These are phyloP conservation scores for Solanum tarapatanum DNA, from an alignment of 257 asterid genomes.

Conservation along the genomic window DNA sequence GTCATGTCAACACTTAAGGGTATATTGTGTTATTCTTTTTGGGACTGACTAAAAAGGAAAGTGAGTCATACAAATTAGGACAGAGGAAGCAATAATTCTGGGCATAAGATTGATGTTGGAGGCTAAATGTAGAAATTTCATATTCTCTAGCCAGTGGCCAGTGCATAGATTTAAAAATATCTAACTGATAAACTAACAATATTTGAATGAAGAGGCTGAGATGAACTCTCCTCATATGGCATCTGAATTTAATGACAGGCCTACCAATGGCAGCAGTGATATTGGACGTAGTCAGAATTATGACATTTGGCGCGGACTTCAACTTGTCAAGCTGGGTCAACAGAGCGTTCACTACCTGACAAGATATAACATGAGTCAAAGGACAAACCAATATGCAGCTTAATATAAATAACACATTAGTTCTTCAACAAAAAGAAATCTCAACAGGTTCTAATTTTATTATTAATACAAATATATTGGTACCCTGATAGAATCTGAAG, in stretches of 20 bases:
- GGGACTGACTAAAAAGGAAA: too few relatives aligned
- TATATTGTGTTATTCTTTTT: too few relatives aligned
- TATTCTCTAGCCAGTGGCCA: neutral
- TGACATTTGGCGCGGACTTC: slow-evolving; percentile 85
- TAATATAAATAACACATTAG: neutral
- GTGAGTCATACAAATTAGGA: neutral
- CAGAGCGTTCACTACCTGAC: slow-evolving; percentile 95
- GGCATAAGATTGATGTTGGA: neutral
- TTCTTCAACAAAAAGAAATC: slow-evolving; percentile 1
- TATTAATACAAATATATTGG: slow-evolving; percentile 2
- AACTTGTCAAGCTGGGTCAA: slow-evolving; percentile 93
- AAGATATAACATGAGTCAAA: slow-evolving; percentile 6
- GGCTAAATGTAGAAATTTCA: neutral
- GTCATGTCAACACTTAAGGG: neutral
- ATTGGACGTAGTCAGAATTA: slow-evolving; percentile 89
- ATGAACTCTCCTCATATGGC: neutral
- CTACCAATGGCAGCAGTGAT: slow-evolving; percentile 97
- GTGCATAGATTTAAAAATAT: neutral
- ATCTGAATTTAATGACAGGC: slow-evolving; percentile 4
- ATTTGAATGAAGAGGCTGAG: neutral
- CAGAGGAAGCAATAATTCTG: neutral
- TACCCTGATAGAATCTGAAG: slow-evolving; percentile 99
- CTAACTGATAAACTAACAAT: neutral
- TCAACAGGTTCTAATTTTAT: neutral
- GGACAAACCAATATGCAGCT: slow-evolving; percentile 8